Conservation (phyloP, 495 filamentous ascomycete genomes). For the Staphylotrichum tortipilum region DNA sequence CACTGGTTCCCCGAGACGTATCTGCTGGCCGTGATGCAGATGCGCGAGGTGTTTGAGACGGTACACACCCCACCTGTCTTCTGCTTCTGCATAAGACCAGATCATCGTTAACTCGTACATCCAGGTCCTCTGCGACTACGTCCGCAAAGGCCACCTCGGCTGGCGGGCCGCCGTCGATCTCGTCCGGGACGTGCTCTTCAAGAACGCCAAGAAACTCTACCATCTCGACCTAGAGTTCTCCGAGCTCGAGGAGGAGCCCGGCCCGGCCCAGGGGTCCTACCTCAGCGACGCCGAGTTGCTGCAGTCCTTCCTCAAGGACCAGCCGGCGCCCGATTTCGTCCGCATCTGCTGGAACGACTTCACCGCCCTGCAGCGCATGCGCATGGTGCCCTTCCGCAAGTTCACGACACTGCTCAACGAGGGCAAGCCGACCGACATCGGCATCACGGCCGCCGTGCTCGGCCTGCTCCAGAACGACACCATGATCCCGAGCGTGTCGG, state of each 20-base stretch:
- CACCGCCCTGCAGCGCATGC: slow-evolving; percentile 57
- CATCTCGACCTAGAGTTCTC: slow-evolving; percentile 40
- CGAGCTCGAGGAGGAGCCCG: slow-evolving; percentile 20
- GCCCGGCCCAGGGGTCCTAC: slow-evolving; percentile 8
- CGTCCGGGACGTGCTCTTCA: slow-evolving; percentile 55
- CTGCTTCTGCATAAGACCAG: too few relatives aligned
- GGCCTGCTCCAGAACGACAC: slow-evolving; percentile 53
- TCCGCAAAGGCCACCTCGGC: slow-evolving; percentile 48
- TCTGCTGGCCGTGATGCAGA: slow-evolving; percentile 67
- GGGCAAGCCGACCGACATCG: slow-evolving; percentile 41
- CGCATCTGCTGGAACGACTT: slow-evolving; percentile 77
- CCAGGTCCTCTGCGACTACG: slow-evolving; percentile 55
- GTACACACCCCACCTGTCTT: too few relatives aligned
- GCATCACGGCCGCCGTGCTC: slow-evolving; percentile 46
- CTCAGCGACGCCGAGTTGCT: slow-evolving; percentile 32
- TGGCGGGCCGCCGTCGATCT: slow-evolving; percentile 48
- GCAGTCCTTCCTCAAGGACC: slow-evolving; percentile 55
- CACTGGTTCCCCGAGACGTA: slow-evolving; percentile 81
- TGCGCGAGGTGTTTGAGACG: slow-evolving; percentile 62
- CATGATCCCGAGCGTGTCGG: slow-evolving; percentile 31
- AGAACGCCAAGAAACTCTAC: slow-evolving; percentile 64
- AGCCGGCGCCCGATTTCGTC: slow-evolving; percentile 59
- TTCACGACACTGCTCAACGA: slow-evolving; percentile 51
- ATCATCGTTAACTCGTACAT: neutral
- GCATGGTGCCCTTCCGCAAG: slow-evolving; percentile 59